Base-by-base conservation (phyloP, 495 filamentous ascomycete genomes). In the Xylaria intraflava region DNA sequence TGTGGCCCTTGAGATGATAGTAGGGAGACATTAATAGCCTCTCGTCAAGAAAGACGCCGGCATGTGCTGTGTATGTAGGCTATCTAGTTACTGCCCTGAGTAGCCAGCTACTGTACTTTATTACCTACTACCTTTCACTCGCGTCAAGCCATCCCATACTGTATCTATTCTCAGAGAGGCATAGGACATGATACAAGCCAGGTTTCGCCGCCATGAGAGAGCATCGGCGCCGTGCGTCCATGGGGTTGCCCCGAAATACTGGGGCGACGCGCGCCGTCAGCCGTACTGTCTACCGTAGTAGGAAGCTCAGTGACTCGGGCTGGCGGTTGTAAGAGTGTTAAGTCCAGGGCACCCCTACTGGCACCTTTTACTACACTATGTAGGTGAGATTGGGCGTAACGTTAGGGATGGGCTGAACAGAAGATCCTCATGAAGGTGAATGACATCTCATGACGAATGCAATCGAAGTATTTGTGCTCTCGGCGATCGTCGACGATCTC, bases 221-320 rank as follows among this genome's bases (percentile, higher is more conserved):
- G 24, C 53, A 43, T 47, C 53, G 31, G 53, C 50, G 53, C 53
- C 53, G 52, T 45, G 44, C 29, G 35, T 30, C 39, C 46, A 29
- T 49, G 38, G 39, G 26, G 27, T 31, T 40, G 36, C 16, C 38
- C 53, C 53, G 53, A 50, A 56, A 49, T 50, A 49, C 46, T 43
- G 46, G 53, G 46, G 20, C 46, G 14, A 36, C 17, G 6, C 46
- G 11, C 17, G 39, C 52, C 52, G 33, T 41, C 14, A 55, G n/a
- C 45, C 45, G 52, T 55, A 43, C 45, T 48, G 22, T 49, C 44
- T 42, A 35, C 52, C 35, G 38, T 17, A 48, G 36, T 31, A 43
- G 38, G 38, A 49, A 55, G 36, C 27, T 45, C 43, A 43, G 51
- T 40, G 35, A 41, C 51, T 36, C 52, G 45, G 36, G 11, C 17